Percentiles rank a stretch among this genome's conserved stretches.
Conservation (phyloP, 139 green algal species). For the Coelastrella sp. region DNA sequence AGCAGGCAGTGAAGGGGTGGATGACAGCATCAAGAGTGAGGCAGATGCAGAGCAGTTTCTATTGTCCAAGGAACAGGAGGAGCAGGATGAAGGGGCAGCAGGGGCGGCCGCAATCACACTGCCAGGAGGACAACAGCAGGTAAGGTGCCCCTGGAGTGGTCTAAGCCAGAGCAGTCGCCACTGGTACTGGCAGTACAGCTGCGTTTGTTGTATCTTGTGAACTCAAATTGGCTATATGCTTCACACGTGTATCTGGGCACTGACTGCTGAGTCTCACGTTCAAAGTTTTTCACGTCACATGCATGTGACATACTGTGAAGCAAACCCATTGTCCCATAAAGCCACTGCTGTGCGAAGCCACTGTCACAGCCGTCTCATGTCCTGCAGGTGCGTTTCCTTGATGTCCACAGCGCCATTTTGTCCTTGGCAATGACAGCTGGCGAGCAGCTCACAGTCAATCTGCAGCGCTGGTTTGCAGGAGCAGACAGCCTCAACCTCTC, state of each 20-base stretch:
- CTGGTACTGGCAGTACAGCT: too few species aligned
- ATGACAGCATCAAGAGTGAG: not conserved
- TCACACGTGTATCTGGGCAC: too few species aligned
- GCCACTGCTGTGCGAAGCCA: too few species aligned
- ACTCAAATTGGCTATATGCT: too few species aligned
- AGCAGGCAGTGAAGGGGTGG: not conserved
- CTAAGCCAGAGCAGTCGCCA: not conserved
- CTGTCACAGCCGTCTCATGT: too few species aligned
- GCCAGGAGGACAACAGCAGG: not conserved
- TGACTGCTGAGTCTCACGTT: too few species aligned
- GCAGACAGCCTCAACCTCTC: constrained; percentile 22
- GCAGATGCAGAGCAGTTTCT: not conserved
- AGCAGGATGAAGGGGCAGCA: not conserved
- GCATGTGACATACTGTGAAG: too few species aligned
- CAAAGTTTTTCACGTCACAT: too few species aligned
- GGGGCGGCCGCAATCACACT: not conserved
- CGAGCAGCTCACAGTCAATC: constrained; percentile 32
- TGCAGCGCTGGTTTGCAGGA: constrained; percentile 42
- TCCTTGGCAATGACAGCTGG: constrained; percentile 30
- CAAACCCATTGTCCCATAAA: too few species aligned
- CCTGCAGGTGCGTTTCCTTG: constrained; percentile 10
- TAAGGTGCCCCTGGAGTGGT: not conserved
- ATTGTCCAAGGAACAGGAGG: not conserved
- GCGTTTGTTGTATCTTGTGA: too few species aligned
- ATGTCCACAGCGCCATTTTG: constrained; percentile 29